Evolutionary conservation across 1,139 yeast species (phyloP).

Genomic region (Hemisphaericaspora lyxosophila): DNA sequence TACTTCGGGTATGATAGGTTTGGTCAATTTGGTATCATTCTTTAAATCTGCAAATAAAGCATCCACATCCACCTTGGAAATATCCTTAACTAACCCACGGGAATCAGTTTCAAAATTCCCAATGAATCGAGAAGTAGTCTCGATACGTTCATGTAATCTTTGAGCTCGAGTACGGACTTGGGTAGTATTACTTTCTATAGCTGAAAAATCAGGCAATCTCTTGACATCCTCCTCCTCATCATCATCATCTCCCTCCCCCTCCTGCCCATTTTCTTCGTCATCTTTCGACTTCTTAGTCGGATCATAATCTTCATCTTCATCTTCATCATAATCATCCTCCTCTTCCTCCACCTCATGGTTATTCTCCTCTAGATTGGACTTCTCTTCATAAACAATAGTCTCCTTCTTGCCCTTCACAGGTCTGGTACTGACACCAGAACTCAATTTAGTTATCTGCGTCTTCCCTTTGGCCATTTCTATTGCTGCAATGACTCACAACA

Average conservation of each 20-base stretch:
- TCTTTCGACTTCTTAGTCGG: constrained; percentile 13
- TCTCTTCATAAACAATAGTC: too few relatives aligned
- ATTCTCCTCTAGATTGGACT: neutral
- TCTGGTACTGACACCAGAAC: too few relatives aligned
- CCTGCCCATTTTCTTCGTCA: constrained; percentile 61
- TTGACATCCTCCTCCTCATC: constrained; percentile 26
- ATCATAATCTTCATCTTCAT: constrained; percentile 16
- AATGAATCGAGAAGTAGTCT: constrained; percentile 12
- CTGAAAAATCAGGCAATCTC: constrained; percentile 35
- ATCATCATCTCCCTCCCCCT: constrained; percentile 37
- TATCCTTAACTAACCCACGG: constrained; percentile 29
- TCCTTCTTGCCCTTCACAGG: too few relatives aligned
- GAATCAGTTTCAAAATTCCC: constrained; percentile 21
- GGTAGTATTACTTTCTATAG: constrained; percentile 31
- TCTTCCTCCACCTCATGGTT: constrained; percentile 7
- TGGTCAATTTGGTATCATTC: constrained; percentile 27
- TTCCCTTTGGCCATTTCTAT: too few relatives aligned
- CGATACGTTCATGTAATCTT: constrained; percentile 19
- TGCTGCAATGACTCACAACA: too few relatives aligned
- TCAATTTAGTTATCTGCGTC: too few relatives aligned
- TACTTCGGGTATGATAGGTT: constrained; percentile 1
- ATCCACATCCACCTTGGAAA: constrained; percentile 34
- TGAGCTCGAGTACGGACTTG: constrained; percentile 44
- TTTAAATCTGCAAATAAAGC: constrained; percentile 31
- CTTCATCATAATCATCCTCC: constrained; percentile 15